These are phyloP conservation scores for Chlorella sorokiniana DNA, from an alignment of 139 green algal genomes.

Conservation along the genomic window DNA sequence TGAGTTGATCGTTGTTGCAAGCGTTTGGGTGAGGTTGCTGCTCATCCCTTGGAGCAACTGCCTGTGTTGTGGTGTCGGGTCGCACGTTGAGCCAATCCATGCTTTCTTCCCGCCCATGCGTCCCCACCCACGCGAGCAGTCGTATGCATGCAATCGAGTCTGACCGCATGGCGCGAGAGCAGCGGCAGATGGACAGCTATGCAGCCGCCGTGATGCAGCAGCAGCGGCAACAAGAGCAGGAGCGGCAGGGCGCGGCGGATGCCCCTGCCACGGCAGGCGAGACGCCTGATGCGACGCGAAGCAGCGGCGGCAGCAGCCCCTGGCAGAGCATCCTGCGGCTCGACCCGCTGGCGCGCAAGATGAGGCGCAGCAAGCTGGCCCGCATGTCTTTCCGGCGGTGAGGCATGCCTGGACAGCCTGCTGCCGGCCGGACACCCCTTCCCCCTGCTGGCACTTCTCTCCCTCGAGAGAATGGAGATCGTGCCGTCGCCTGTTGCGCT, in stretches of 20 bases:
- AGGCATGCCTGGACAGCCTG: neutral
- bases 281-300: neutral
- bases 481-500: too few relatives aligned
- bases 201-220: conserved; percentile 22
- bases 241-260: neutral
- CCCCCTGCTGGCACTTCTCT: too few relatives aligned
- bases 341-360: conserved; percentile 17
- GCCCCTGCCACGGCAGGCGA: neutral
- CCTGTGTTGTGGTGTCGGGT: too few relatives aligned
- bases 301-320: neutral
- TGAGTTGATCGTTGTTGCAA: conserved; percentile 5
- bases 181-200: conserved; percentile 12
- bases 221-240: conserved; percentile 19
- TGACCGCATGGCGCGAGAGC: neutral
- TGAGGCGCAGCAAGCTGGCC: conserved; percentile 29
- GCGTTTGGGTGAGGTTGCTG: too few relatives aligned
- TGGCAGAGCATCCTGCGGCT: conserved; percentile 11
- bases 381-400: conserved; percentile 55
- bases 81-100: too few relatives aligned
- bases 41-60: too few relatives aligned
- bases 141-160: conserved; percentile 26
- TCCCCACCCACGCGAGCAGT: neutral
- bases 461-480: too few relatives aligned
- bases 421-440: too few relatives aligned
- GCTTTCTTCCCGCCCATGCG: neutral